phyloP scores from a whole-genome alignment of 1,284 basidiomycete species.

The Microbotryum violaceum region DNA sequence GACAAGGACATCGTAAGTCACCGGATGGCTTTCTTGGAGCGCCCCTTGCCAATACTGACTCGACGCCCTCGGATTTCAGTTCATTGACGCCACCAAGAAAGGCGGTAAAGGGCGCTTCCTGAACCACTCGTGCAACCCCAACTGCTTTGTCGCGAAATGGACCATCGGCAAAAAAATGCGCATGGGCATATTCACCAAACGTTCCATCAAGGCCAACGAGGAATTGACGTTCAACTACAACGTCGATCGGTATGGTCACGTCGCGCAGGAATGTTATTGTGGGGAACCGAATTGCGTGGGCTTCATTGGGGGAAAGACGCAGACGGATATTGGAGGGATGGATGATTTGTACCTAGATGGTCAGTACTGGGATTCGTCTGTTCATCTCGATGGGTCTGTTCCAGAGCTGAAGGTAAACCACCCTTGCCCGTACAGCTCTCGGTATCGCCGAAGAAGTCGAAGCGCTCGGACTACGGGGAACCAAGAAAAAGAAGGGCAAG shows the following conservation, averaged over 20 bases:
- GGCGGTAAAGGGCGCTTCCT: slow-evolving; percentile 95
- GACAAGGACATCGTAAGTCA: slow-evolving; percentile 84
- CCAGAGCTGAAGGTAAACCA: not conserved
- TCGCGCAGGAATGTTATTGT: slow-evolving; percentile 91
- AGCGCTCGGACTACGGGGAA: slow-evolving; percentile 57
- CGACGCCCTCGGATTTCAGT: slow-evolving; percentile 48
- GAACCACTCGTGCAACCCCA: slow-evolving; percentile 96
- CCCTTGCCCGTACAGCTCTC: slow-evolving; percentile 54
- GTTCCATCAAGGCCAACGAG: slow-evolving; percentile 70
- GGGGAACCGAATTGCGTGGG: slow-evolving; percentile 95
- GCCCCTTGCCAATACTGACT: not conserved
- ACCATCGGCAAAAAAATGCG: slow-evolving; percentile 82
- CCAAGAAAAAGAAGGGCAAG: slow-evolving; percentile 80
- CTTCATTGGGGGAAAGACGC: slow-evolving; percentile 94
- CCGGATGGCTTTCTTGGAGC: not conserved
- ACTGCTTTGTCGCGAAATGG: slow-evolving; percentile 99
- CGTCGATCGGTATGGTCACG: slow-evolving; percentile 96
- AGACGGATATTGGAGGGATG: slow-evolving; percentile 88
- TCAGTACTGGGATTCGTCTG: slow-evolving; percentile 1
- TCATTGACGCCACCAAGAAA: slow-evolving; percentile 95
- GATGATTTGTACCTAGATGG: slow-evolving; percentile 92
- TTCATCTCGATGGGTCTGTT: not conserved
- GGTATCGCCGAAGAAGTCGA: slow-evolving; percentile 90
- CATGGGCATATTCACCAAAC: slow-evolving; percentile 96
- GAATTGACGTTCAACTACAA: slow-evolving; percentile 99